Evolutionary conservation across 1,284 basidiomycete species (phyloP).

Genomic region (Tilletiopsis washingtonensis): DNA sequence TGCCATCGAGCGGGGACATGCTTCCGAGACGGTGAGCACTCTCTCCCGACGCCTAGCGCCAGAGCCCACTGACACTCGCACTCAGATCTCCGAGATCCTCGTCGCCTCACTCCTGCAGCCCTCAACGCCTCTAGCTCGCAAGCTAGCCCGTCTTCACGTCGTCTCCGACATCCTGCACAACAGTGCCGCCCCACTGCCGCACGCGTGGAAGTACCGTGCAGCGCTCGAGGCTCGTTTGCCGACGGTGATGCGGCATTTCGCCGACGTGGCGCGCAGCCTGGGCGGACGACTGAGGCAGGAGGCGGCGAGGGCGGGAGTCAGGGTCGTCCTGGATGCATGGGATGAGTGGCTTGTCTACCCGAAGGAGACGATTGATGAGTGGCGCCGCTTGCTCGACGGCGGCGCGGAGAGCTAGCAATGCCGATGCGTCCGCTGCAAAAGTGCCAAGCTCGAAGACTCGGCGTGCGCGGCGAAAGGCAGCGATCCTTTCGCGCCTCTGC

Average conservation of each 20-base stretch:
- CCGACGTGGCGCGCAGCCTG: constrained; percentile 21
- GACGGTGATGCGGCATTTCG: constrained; percentile 30
- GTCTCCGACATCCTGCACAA: constrained; percentile 98
- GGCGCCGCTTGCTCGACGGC: too few species aligned
- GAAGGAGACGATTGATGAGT: too few species aligned
- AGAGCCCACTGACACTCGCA: not conserved
- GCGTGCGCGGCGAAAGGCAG: too few species aligned
- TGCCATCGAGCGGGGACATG: constrained; percentile 86
- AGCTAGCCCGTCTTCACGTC: constrained; percentile 85
- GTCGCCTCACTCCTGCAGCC: constrained; percentile 54
- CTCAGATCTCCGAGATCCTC: constrained; percentile 21
- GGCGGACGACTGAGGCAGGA: constrained; percentile 31
- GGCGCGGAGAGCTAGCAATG: too few species aligned
- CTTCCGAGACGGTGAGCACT: constrained; percentile 66
- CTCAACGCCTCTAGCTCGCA: constrained; percentile 83
- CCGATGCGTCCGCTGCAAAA: too few species aligned
- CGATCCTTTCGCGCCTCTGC: too few species aligned
- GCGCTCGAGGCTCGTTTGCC: constrained; percentile 21
- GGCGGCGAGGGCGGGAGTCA: constrained; percentile 66
- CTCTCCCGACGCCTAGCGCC: not conserved
- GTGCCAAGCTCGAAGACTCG: too few species aligned
- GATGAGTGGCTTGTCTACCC: constrained; percentile 71
- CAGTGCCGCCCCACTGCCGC: constrained; percentile 73
- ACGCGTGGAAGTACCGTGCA: constrained; percentile 51
- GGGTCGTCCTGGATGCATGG: constrained; percentile 79